phyloP scores from a whole-genome alignment of 345 rosid genomes.

The Salix udensis region DNA sequence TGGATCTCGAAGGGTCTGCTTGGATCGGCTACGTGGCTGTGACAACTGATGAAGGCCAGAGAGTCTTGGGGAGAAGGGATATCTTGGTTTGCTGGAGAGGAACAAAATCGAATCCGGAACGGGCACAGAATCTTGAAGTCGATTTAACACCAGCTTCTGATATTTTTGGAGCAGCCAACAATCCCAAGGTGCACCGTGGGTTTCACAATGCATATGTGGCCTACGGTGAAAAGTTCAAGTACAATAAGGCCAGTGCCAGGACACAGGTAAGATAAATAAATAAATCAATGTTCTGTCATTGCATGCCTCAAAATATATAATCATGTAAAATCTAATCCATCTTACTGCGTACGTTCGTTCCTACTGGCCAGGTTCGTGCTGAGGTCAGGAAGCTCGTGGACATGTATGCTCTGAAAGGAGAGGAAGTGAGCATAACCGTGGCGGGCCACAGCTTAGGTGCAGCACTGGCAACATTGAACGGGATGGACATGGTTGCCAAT shows the following conservation, averaged over 20 bases:
- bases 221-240: background rate
- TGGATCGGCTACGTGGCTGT: conserved; percentile 32
- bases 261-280: background rate
- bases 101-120: background rate
- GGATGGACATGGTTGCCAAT: conserved; percentile 17
- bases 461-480: conserved; percentile 25
- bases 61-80: conserved; percentile 30
- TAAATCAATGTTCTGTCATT: background rate
- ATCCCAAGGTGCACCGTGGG: conserved; percentile 20
- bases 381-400: conserved; percentile 14
- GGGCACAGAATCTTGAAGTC: background rate
- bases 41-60: conserved; percentile 27
- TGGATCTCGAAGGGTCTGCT: background rate
- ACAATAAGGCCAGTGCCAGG: conserved; percentile 26
- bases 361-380: background rate
- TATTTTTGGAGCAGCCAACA: background rate
- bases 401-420: background rate
- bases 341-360: no score
- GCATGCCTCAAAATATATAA: no score
- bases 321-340: no score
- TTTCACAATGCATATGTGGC: conserved; percentile 14
- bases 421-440: conserved; percentile 14
- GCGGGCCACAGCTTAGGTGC: conserved; percentile 21
- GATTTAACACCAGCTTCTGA: conserved; percentile 1
- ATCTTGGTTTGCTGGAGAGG: conserved; percentile 37